Conservation (phyloP, 225 moss, liverwort and hornwort genomes). For the Marchantia polymorpha region DNA sequence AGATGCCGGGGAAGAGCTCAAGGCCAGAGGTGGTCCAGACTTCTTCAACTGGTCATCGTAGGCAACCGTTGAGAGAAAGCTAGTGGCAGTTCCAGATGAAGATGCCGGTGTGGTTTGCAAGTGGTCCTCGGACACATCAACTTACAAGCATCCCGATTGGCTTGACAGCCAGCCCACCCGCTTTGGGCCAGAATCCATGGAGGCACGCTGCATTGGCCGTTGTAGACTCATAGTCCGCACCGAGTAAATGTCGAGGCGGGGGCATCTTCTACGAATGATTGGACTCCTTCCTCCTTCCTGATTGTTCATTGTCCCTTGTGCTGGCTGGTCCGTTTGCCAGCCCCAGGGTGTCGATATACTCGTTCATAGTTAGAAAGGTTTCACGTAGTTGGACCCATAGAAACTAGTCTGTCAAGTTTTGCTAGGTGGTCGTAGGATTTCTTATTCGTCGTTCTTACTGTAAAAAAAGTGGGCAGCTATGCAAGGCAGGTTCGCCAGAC, state of each 20-base stretch:
- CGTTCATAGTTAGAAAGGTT: neutral
- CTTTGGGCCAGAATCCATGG: neutral
- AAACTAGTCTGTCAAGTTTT: conserved; percentile 9
- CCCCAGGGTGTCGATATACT: neutral
- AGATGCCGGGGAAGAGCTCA: conserved; percentile 90
- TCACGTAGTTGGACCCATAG: neutral
- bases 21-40: conserved; percentile 77
- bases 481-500: neutral
- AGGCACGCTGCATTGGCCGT: neutral
- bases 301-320: neutral
- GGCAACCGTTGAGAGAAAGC: neutral
- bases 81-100: neutral
- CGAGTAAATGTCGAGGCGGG: neutral
- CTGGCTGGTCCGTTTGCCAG: neutral
- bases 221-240: neutral
- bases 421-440: neutral
- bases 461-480: neutral
- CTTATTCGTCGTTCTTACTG: neutral
- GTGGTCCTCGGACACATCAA: neutral
- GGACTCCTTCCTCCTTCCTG: neutral
- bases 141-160: neutral
- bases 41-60: conserved; percentile 70
- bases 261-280: neutral
- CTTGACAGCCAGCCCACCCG: too few relatives aligned
- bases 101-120: neutral